phyloP scores from a whole-genome alignment of 805 yeast species.

The Saccharomycopsis sp. region DNA sequence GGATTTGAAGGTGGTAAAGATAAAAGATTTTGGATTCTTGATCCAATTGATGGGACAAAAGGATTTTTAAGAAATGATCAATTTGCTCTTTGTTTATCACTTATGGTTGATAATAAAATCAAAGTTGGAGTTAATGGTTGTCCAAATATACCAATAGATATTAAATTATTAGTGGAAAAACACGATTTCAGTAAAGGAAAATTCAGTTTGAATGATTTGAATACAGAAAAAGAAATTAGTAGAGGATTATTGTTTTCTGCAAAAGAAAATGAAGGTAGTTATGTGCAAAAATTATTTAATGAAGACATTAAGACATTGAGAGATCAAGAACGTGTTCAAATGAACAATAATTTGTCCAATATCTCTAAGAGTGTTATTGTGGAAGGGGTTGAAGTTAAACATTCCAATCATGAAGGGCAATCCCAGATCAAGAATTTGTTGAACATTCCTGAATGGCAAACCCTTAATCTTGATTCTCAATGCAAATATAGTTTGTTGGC shows the following conservation, averaged over 20 bases:
- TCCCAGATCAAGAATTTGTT: constrained; percentile 55
- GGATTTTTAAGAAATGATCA: constrained; percentile 96
- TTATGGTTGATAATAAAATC: constrained; percentile 77
- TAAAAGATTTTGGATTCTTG: constrained; percentile 94
- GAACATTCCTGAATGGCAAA: constrained; percentile 46
- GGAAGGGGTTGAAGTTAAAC: constrained; percentile 94
- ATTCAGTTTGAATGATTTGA: constrained; percentile 5
- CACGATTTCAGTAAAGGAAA: constrained; percentile 8
- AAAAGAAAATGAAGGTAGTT: constrained; percentile 58
- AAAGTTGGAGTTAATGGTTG: constrained; percentile 93
- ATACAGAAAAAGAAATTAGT: neutral
- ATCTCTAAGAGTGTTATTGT: constrained; percentile 53
- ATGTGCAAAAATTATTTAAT: constrained; percentile 27
- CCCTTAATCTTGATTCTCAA: constrained; percentile 86
- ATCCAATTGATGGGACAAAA: constrained; percentile 97
- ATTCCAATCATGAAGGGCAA: constrained; percentile 86
- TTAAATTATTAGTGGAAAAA: constrained; percentile 26
- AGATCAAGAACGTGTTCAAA: constrained; percentile 19
- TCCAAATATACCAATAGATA: constrained; percentile 67
- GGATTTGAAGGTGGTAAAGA: constrained; percentile 52
- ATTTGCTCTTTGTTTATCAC: constrained; percentile 89
- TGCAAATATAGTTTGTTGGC: constrained; percentile 91
- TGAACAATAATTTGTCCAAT: constrained; percentile 37
- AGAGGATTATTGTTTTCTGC: constrained; percentile 56
- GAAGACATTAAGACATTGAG: neutral